Base-by-base conservation (phyloP, 495 filamentous ascomycete species). In the Aspergillus homomorphus region DNA sequence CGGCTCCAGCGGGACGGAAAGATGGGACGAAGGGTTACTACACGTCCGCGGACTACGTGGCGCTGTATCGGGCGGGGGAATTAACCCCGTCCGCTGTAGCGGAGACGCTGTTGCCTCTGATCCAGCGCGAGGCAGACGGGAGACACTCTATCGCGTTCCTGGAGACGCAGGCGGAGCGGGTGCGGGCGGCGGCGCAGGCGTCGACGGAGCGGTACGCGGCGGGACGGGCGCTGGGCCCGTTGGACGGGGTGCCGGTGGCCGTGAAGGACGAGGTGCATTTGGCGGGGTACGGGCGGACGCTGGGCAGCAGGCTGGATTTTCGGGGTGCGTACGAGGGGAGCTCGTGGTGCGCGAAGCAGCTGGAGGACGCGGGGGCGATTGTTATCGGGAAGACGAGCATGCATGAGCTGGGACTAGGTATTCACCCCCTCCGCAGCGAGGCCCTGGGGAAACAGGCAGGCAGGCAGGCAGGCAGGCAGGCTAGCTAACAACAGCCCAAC, bases 241-340 rank as follows among this genome's bases (percentile, higher is more conserved):
- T 97, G 7, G 93, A 96, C 60, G 93, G 93, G 7, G 81, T 97
- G 15, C 92, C 91, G 0, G 83, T 96, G 45, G 90, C 88, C 1
- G 84, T 96, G 49, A 97, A 83, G 72, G 92, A 96, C 70, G 92
- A 97, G 65, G 80, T 86, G 21, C 83, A 89, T 61, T 74, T 96
- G 3, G 79, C 84, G 26, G 91, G 90, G 1, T 92, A 93, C 61
- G 77, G 82, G 30, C 87, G 82, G 52, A 85, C 78, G 18, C 69
- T 89, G 42, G 90, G 84, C 12, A 83, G 82, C 24, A 75, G 77
- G 52, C 74, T 82, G 20, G 82, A 86, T 61, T 85, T 84, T 54
- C 72, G 80, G 19, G 78, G 78, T 49, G 75, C 75, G 4, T 62
- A 58, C 14, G 64, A 76, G 54, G 76, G 58, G 2, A 89, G 86